A percentile compares a stretch with the other conserved stretches of the same genome.
These are phyloP conservation scores for Yamadazyma dendronema DNA, from an alignment of 1,139 yeast species.

Conservation along the genomic window DNA sequence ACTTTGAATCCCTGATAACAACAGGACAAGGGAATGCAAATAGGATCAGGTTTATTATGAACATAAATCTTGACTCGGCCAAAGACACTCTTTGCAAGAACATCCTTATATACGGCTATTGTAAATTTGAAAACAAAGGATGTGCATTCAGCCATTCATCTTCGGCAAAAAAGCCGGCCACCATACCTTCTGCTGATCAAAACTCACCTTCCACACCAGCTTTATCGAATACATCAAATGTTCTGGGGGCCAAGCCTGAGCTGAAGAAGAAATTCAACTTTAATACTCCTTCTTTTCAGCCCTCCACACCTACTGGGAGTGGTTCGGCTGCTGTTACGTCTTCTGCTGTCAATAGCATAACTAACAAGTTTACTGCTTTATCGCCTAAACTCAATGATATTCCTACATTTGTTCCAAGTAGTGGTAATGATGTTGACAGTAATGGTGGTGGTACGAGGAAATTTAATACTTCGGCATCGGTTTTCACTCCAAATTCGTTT, in stretches of 20 bases:
- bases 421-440: not conserved
- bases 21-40: slow-evolving; percentile 1
- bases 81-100: slow-evolving; percentile 83
- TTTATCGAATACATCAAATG: too few species aligned
- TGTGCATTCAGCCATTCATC: slow-evolving; percentile 70
- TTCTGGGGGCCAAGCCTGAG: too few species aligned
- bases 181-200: too few species aligned
- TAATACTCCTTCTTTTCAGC: slow-evolving; percentile 69
- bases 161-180: not conserved
- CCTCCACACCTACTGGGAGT: slow-evolving; percentile 18
- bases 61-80: slow-evolving; percentile 53
- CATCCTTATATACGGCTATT: slow-evolving; percentile 81
- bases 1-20: slow-evolving; percentile 1
- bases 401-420: slow-evolving; percentile 56
- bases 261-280: slow-evolving; percentile 50
- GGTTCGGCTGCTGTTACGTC: not conserved
- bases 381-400: slow-evolving; percentile 58
- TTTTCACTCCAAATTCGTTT: slow-evolving; percentile 32
- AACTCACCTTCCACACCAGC: too few species aligned
- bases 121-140: slow-evolving; percentile 87
- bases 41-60: slow-evolving; percentile 23
- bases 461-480: slow-evolving; percentile 34
- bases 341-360: slow-evolving; percentile 18
- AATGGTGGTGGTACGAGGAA: slow-evolving; percentile 11
- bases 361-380: slow-evolving; percentile 43